Base-by-base conservation (phyloP, 192 early-diverging fungal genomes). In the Endogone sp. region DNA sequence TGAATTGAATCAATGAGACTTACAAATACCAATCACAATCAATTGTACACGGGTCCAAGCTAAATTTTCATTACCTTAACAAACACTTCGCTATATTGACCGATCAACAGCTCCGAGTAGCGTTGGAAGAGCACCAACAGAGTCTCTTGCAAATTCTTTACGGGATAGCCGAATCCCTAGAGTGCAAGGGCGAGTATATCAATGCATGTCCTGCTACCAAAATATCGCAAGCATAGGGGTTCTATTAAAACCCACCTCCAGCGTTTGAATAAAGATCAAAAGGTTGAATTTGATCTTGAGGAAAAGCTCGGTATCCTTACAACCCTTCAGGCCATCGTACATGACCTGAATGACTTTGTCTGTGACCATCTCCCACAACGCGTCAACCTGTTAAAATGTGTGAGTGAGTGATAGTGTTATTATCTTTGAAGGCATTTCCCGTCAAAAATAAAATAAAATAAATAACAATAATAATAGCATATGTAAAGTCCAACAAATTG, bases 201-300 rank as follows among this genome's bases (percentile, higher is more conserved):
- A 61, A 63, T 20, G 54, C 9, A 13, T n/a, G 23, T 3, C 1
- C 10, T 22, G 56, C 30, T 25, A 3, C 37, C 24, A 65, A 49
- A 27, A 75, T 73, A 21, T 72, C 67, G n/a, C 29, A 20, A 27
- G 25, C 59, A 21, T 29, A 26, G 0, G 26, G 27, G 16, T 8
- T 55, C 13, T 82, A 91, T 90, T n/a, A n/a, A n/a, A n/a, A n/a
- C n/a, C n/a, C n/a, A n/a, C n/a, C 78, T 96, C 94, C 79, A 98
- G 82, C 16, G 94, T 96, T 61, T 96, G 90, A 22, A 96, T 96
- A 68, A 96, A 99, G 3, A 91, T 82, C 26, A 91, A 83, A 61
- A 98, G 79, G n/a, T 77, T 60, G 28, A 85, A 67, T 66, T 98
- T 94, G 68, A 99, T 88, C 29, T 79, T 71, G 44, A 94, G 73